A percentile compares a stretch with the other conserved stretches of the same genome.
phyloP scores from a whole-genome alignment of 345 rosid species.

The Erodium maritimum region DNA sequence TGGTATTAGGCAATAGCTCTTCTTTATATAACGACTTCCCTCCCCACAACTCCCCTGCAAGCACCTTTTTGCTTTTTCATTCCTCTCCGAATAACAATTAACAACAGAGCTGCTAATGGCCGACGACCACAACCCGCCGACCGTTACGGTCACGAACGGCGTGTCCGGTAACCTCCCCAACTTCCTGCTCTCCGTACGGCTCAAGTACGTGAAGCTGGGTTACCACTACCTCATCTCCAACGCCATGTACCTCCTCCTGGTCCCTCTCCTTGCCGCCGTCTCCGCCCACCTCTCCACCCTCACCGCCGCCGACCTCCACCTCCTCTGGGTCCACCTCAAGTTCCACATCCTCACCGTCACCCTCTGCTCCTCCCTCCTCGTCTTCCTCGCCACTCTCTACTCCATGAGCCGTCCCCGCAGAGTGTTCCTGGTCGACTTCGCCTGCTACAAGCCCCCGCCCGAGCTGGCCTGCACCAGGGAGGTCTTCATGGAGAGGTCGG shows the following conservation, averaged over 20 bases:
- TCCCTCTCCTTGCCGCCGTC: slow-evolving; percentile 6
- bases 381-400: slow-evolving; percentile 10
- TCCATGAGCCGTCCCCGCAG: slow-evolving; percentile 16
- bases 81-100: too few relatives aligned
- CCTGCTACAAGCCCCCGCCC: slow-evolving; percentile 27
- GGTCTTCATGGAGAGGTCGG: slow-evolving; percentile 7
- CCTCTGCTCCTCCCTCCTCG: slow-evolving; percentile 8
- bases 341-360: slow-evolving; percentile 9
- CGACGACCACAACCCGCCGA: neutral
- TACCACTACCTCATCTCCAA: slow-evolving; percentile 29
- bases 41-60: neutral
- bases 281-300: slow-evolving; percentile 12
- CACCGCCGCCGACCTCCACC: slow-evolving; percentile 4
- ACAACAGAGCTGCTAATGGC: neutral
- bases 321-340: slow-evolving; percentile 9
- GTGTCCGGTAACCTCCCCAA: slow-evolving; percentile 9
- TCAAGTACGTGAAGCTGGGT: slow-evolving; percentile 30
- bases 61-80: too few relatives aligned
- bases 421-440: slow-evolving; percentile 21
- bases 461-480: slow-evolving; percentile 14
- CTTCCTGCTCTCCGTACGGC: slow-evolving; percentile 15
- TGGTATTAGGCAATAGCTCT: too few relatives aligned
- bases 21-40: neutral
- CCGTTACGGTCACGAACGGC: too few relatives aligned
- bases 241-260: slow-evolving; percentile 15